phyloP scores from a whole-genome alignment of 2,329 filamentous ascomycete species.

The Karstenula rhodostoma region DNA sequence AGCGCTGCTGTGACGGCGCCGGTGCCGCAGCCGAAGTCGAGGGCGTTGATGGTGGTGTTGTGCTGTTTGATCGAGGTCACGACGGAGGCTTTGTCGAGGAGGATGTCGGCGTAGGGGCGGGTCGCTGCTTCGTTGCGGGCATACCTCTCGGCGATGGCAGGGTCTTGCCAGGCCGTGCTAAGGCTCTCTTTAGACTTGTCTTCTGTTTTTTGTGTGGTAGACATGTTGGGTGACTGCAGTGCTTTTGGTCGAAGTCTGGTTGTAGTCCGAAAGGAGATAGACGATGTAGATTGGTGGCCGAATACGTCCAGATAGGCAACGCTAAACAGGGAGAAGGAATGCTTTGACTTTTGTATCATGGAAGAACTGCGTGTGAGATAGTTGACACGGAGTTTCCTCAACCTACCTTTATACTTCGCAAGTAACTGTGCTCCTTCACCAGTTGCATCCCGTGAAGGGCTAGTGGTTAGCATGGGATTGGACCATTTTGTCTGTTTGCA shows the following conservation, averaged over 20 bases:
- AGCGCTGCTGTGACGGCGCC: slow-evolving; percentile 32
- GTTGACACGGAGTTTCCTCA: background rate
- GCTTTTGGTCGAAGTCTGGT: background rate
- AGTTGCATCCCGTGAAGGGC: background rate
- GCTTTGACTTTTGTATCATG: background rate
- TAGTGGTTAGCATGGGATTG: background rate
- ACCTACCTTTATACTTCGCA: background rate
- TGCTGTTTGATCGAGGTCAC: slow-evolving; percentile 1
- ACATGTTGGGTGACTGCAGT: background rate
- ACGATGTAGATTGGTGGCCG: background rate
- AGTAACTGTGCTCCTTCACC: background rate
- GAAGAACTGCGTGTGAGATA: background rate
- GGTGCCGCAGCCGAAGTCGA: slow-evolving; percentile 39
- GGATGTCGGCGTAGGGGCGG: slow-evolving; percentile 24
- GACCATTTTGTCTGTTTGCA: background rate
- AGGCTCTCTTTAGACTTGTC: background rate
- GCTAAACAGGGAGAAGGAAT: background rate
- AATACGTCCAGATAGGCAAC: background rate
- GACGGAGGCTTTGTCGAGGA: slow-evolving; percentile 23
- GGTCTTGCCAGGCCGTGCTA: slow-evolving; percentile 15
- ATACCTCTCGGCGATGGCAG: slow-evolving; percentile 29
- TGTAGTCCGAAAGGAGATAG: background rate
- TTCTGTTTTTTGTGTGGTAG: background rate
- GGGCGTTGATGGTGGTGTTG: slow-evolving; percentile 18
- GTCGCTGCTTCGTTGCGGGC: slow-evolving; percentile 31